Evolutionary conservation across 345 rosid species (phyloP), one percentile per base, ranked within the genome.

Genomic region (Euphorbia lathyris): DNA sequence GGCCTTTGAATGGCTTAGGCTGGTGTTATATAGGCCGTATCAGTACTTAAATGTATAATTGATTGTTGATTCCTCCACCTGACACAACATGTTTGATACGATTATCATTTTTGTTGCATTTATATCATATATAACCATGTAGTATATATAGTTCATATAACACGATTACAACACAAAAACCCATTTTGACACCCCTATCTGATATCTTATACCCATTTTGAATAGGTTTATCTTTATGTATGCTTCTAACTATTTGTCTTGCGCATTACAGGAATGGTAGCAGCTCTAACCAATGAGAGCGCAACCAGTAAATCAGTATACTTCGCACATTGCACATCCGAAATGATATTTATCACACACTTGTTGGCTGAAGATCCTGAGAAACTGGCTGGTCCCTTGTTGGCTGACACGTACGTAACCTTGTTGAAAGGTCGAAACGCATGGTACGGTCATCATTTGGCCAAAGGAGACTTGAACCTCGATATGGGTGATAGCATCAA

Each of bases 281-380:
- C 97, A 8, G 93, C 90, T 25, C 90, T 92, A 2, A 92, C 99
- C 58, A 95, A 88, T 7, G 97, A 92, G 83, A 95, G 99, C 55
- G 99, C 99, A 69, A 90, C 99, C 59, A 92, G 98, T 85, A 95
- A 95, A 67, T 85, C 99, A 2, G 99, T 95, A 29, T 95, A 95
- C 71, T 95, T 92, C 70, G 97, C 98, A 48, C 97, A 86, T 64
- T 94, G 98, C 74, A 93, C 98, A 43, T 93, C 99, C 6, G 99
- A 95, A 86, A 95, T 95, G 97, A 84, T 95, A 83, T 91, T 92
- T 66, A 95, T 95, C 75, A 95, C 99, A 52, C 97, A 90, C 83
- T 81, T 95, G 57, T 78, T 95, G 84, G 90, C 99, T 4, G 90
- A 95, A 80, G 87, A 90, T 64, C 99, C 99, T 14, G 99, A 95